Percentiles rank a stretch among this genome's conserved stretches.
Evolutionary conservation across 2,329 filamentous ascomycete species (phyloP).

Genomic region (Claviceps arundinis): DNA sequence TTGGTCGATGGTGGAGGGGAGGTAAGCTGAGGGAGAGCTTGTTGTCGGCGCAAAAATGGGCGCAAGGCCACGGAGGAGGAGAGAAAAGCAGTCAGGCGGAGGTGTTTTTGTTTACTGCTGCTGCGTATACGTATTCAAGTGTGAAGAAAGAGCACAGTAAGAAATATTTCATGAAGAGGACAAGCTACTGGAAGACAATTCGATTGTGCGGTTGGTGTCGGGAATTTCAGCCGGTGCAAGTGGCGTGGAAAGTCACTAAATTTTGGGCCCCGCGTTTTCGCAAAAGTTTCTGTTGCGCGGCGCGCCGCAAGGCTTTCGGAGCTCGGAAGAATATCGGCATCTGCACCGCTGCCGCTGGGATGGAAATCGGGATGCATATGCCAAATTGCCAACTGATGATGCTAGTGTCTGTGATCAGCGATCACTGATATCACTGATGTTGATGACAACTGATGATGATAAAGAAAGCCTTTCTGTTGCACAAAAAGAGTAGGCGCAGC

Average conservation of each 20-base stretch:
- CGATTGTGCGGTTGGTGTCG: slow-evolving; percentile 4
- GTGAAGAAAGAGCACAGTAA: background rate
- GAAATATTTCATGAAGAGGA: background rate
- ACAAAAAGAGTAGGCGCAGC: too few species aligned
- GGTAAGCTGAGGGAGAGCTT: too few species aligned
- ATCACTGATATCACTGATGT: too few species aligned
- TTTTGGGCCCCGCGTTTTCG: slow-evolving; percentile 2
- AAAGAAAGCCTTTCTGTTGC: too few species aligned
- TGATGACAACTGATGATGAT: too few species aligned
- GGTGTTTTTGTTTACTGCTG: too few species aligned
- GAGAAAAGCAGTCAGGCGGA: background rate
- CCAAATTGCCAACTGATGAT: too few species aligned
- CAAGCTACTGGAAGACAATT: background rate
- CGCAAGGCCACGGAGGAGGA: background rate
- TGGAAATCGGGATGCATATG: too few species aligned
- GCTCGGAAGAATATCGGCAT: slow-evolving; percentile 1
- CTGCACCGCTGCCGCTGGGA: background rate
- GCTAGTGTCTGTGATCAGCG: too few species aligned
- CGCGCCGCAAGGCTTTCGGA: background rate
- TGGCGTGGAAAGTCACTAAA: background rate
- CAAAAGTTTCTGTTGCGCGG: background rate
- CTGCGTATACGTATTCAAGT: background rate
- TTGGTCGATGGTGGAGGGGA: background rate
- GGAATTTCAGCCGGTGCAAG: background rate
- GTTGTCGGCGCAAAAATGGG: background rate